Conservation (phyloP, 2,329 filamentous ascomycete species). For the Zalaria sp. region DNA sequence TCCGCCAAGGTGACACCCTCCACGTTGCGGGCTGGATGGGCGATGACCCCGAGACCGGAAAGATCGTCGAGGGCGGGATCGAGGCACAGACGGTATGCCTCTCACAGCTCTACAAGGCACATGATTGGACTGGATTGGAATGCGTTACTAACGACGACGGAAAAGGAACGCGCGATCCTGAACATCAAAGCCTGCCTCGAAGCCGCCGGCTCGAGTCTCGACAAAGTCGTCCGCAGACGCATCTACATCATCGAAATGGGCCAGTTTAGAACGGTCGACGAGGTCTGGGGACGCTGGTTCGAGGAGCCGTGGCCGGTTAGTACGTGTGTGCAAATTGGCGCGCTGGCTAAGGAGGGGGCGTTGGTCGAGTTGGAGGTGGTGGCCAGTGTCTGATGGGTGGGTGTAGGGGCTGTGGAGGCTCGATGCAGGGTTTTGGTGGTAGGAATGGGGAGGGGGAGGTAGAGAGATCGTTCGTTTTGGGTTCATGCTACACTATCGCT, state of each 20-base stretch:
- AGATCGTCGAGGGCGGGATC: constrained; percentile 10
- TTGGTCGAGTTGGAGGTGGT: constrained; percentile 10
- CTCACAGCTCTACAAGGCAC: background rate
- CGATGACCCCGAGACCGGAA: constrained; percentile 9
- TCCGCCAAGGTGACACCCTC: constrained; percentile 5
- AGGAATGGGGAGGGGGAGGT: no score
- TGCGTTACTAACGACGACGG: no score
- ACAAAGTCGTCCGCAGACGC: constrained; percentile 8
- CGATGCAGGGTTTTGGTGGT: no score
- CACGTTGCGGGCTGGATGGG: constrained; percentile 12
- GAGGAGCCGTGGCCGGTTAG: constrained; percentile 8
- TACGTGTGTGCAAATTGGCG: constrained; percentile 9
- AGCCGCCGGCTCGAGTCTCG: constrained; percentile 6
- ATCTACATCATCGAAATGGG: constrained; percentile 10
- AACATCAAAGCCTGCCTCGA: constrained; percentile 9
- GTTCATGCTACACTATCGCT: no score
- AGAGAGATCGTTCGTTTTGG: no score
- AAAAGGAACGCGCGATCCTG: constrained; percentile 7
- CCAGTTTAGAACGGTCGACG: constrained; percentile 8
- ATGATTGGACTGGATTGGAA: background rate
- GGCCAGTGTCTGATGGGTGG: constrained; percentile 3
- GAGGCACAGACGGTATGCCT: constrained; percentile 16
- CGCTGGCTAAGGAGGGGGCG: constrained; percentile 9
- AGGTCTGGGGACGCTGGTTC: constrained; percentile 6
- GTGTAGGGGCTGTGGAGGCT: no score